Base-by-base conservation (phyloP, 306 rosid genomes). In the Clitoria ternatea region DNA sequence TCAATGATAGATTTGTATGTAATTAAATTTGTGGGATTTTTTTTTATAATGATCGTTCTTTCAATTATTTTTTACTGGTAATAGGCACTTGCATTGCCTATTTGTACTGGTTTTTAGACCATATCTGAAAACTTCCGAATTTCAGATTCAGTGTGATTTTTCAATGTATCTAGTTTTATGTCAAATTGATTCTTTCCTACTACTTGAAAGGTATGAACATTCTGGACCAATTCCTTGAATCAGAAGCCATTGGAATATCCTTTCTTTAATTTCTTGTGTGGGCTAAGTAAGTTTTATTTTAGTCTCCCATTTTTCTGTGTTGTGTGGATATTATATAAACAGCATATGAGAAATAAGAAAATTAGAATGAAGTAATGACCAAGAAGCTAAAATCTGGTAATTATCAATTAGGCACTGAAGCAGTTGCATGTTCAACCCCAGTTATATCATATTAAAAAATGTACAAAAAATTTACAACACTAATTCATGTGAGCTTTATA, bases 11-110 rank as follows among this genome's bases (percentile, higher is more conserved):
- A 67, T 61, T 70, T 82, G 77, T 73, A 77, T 24, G 69, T 77
- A 73, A 33, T 45, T 73, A 9, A 7, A 22, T 44, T 53, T 74
- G 32, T 68, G 66, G 62, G 6, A 37, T 14, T n/a, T 24, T 17
- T 37, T 53, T 6, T 14, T 61, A 23, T 69, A 7, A 18, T 33
- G 19, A 26, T 64, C 47, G 77, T 81, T 78, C 84, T 72, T 81
- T 83, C 48, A 20, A 47, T 40, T 72, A n/a, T 30, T 55, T 81
- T 77, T 71, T 24, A 57, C 44, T 49, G 33, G 54, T 52, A 70
- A 42, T 74, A 27, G 27, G 33, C 43, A 45, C 22, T 35, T 69
- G 71, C 62, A 61, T 73, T 63, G 75, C 65, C 40, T 56, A 68
- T 47, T 65, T 77, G 73, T 52, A 32, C 22, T 56, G 15, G 45